These are phyloP conservation scores for Fusarium azukiicola DNA, from an alignment of 2,329 filamentous ascomycete species.

Conservation along the genomic window DNA sequence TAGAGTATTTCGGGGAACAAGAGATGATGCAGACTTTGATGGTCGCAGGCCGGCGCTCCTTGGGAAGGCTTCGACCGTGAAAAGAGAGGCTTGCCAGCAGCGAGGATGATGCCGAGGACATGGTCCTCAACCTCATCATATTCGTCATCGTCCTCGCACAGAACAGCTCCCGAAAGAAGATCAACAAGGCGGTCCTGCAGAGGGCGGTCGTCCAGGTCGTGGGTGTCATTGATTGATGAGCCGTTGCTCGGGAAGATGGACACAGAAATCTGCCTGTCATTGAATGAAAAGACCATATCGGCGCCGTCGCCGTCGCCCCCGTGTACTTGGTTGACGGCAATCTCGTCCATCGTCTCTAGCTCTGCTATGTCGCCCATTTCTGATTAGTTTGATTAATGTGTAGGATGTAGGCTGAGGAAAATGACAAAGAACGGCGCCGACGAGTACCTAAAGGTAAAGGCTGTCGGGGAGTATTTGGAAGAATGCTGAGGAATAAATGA, in stretches of 20 bases:
- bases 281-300: conserved; percentile 51
- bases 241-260: conserved; percentile 44
- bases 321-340: conserved; percentile 42
- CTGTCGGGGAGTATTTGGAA: too few species aligned
- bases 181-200: conserved; percentile 47
- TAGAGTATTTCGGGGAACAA: conserved; percentile 34
- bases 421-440: too few species aligned
- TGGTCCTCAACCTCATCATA: conserved; percentile 47
- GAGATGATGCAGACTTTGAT: conserved; percentile 39
- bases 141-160: conserved; percentile 39
- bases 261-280: conserved; percentile 44
- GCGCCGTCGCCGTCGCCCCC: conserved; percentile 50
- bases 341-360: conserved; percentile 23
- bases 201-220: conserved; percentile 24
- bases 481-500: background rate
- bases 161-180: conserved; percentile 38
- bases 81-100: conserved; percentile 43
- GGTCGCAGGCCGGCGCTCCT: background rate
- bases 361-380: conserved; percentile 19
- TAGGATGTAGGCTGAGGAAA: too few species aligned
- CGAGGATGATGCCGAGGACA: conserved; percentile 42
- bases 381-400: too few species aligned
- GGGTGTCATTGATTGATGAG: conserved; percentile 30
- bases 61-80: conserved; percentile 16
- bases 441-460: too few species aligned